Percentiles rank a stretch among this genome's conserved stretches.
Conservation (phyloP, 176 grass and related monocot genomes). For the Canna indica region DNA sequence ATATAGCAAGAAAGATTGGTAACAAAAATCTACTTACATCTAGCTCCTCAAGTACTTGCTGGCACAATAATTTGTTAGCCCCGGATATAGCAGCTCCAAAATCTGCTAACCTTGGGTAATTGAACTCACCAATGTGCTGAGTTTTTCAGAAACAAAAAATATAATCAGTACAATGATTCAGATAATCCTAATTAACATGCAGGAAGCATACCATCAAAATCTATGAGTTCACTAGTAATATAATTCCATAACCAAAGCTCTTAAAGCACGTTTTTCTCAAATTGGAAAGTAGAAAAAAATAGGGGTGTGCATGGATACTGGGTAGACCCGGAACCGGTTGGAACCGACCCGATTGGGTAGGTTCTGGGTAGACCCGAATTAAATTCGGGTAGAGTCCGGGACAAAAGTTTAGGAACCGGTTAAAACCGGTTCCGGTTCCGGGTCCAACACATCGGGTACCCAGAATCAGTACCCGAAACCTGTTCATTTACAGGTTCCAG, state of each 20-base stretch:
- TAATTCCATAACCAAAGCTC: neutral
- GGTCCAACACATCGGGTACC: too few relatives aligned
- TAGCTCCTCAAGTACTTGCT: conserved; percentile 92
- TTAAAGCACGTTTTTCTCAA: neutral
- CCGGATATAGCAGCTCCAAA: conserved; percentile 96
- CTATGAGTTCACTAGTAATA: neutral
- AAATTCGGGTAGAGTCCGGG: too few relatives aligned
- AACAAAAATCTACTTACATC: conserved; percentile 56
- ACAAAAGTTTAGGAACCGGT: too few relatives aligned
- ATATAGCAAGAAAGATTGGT: neutral
- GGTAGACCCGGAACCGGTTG: too few relatives aligned
- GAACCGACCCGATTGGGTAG: too few relatives aligned
- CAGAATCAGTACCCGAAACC: too few relatives aligned
- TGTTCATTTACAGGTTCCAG: too few relatives aligned
- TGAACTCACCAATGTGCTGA: conserved; percentile 91
- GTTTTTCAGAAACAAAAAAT: conserved; percentile 19
- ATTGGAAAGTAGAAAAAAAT: neutral
- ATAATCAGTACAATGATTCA: conserved; percentile 19
- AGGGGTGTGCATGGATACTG: too few relatives aligned
- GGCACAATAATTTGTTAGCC: conserved; percentile 82
- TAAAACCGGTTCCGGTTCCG: too few relatives aligned
- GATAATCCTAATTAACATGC: neutral
- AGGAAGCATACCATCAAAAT: conserved; percentile 4
- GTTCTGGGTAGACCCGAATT: too few relatives aligned
- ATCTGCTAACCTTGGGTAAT: conserved; percentile 77